phyloP scores from a whole-genome alignment of 371 early-diverging fungal species.

The Zopfochytrium polystomum region DNA sequence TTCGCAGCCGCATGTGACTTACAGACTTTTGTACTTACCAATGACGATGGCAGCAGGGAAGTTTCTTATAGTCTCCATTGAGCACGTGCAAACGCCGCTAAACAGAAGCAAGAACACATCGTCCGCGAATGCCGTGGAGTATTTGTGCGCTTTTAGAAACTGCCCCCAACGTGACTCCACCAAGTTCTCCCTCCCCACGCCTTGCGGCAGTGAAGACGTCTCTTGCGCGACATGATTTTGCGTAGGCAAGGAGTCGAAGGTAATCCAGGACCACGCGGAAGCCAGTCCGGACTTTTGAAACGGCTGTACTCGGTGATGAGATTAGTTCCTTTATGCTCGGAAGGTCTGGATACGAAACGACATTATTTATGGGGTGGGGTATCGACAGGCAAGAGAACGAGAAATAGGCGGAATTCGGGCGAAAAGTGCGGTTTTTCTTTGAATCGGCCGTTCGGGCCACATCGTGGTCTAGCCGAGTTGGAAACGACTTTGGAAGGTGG shows the following conservation, averaged over 20 bases:
- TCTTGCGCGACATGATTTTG: no score
- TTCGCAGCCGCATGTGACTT: background rate
- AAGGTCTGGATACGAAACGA: conserved; percentile 35
- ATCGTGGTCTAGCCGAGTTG: conserved; percentile 17
- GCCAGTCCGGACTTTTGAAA: no score
- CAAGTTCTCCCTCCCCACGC: conserved; percentile 18
- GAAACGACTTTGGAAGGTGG: conserved; percentile 22
- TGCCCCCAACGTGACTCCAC: conserved; percentile 37
- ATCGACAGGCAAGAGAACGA: conserved; percentile 36
- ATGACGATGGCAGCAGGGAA: conserved; percentile 68
- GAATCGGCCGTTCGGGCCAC: background rate
- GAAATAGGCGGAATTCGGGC: conserved; percentile 29
- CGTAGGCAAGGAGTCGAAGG: no score
- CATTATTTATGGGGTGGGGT: conserved; percentile 24
- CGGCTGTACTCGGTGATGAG: no score
- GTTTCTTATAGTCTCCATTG: conserved; percentile 61
- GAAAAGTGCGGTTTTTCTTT: background rate
- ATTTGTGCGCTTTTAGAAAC: conserved; percentile 29
- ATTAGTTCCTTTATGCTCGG: no score
- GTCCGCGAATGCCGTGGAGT: conserved; percentile 46
- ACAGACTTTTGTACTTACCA: conserved; percentile 21
- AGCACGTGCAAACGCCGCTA: conserved; percentile 74
- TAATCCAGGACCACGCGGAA: no score
- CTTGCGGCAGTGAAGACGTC: background rate
- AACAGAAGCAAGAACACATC: conserved; percentile 77